Percentiles rank a stretch among this genome's conserved stretches.
Evolutionary conservation across 331 rosid species (phyloP).

Genomic region (Ulmus americana): DNA sequence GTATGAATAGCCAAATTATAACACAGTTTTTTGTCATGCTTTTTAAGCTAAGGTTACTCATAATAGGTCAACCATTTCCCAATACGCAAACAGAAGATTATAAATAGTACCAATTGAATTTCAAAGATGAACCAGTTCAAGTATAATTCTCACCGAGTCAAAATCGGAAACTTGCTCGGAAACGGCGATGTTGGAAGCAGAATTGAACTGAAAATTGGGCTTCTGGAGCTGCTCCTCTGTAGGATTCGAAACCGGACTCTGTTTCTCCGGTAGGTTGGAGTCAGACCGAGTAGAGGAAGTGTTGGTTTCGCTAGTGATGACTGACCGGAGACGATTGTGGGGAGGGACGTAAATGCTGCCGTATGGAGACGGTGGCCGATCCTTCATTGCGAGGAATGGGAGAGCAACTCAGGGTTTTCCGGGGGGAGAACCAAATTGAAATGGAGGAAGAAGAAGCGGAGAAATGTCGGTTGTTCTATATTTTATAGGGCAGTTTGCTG

Average conservation of each 20-base stretch:
- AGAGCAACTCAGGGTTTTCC: slow-evolving; percentile 29
- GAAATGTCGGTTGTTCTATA: slow-evolving; percentile 9
- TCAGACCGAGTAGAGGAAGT: slow-evolving; percentile 32
- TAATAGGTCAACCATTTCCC: too few species aligned
- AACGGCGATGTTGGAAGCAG: slow-evolving; percentile 43
- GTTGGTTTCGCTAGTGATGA: slow-evolving; percentile 29
- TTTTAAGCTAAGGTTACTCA: too few species aligned
- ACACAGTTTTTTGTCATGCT: too few species aligned
- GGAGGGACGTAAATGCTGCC: slow-evolving; percentile 82
- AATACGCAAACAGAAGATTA: too few species aligned
- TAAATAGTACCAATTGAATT: too few species aligned
- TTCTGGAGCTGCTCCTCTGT: slow-evolving; percentile 15
- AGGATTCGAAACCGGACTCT: slow-evolving; percentile 11
- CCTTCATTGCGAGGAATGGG: slow-evolving; percentile 59
- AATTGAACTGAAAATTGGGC: slow-evolving; percentile 30
- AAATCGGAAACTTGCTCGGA: slow-evolving; percentile 49
- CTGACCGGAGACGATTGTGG: slow-evolving; percentile 72
- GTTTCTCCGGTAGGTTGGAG: slow-evolving; percentile 35
- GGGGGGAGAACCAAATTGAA: slow-evolving; percentile 11
- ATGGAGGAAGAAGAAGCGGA: slow-evolving; percentile 16
- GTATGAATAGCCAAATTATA: too few species aligned
- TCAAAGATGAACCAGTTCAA: too few species aligned
- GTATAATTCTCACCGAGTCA: slow-evolving; percentile 31
- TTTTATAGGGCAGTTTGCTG: too few species aligned
- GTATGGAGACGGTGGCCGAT: slow-evolving; percentile 62